Conservation (phyloP, 768 basidiomycete species). For the Suillus variegatus region DNA sequence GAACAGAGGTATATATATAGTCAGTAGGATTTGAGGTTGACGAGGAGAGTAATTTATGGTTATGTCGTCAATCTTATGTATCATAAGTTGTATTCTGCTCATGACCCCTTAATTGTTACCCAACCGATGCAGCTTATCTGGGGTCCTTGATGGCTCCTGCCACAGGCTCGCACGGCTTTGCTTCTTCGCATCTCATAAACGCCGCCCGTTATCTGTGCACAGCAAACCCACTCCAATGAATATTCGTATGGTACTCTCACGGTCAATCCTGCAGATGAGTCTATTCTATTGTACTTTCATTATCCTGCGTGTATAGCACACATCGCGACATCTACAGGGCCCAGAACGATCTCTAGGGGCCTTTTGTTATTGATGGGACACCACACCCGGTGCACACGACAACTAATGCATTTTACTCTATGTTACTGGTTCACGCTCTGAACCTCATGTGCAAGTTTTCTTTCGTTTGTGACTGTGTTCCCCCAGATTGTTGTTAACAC, state of each 20-base stretch:
- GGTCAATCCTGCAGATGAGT: background rate
- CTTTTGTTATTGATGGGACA: too few relatives aligned
- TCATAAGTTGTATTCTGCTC: background rate
- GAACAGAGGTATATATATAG: background rate
- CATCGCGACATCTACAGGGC: background rate
- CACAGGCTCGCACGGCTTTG: too few relatives aligned
- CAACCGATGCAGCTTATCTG: background rate
- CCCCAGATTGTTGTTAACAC: too few relatives aligned
- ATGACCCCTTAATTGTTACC: too few relatives aligned
- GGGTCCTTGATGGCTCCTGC: background rate
- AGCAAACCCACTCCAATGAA: too few relatives aligned
- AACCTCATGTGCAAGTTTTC: too few relatives aligned
- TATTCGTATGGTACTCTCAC: too few relatives aligned
- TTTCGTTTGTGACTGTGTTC: too few relatives aligned
- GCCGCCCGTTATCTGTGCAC: background rate
- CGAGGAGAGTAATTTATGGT: background rate
- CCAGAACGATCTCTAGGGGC: background rate
- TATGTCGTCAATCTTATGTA: background rate
- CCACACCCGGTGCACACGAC: too few relatives aligned
- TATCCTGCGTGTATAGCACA: background rate
- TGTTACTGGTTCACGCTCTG: background rate
- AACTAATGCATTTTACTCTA: background rate
- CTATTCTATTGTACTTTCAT: too few relatives aligned
- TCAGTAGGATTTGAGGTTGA: background rate
- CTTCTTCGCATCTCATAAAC: background rate